Conservation (phyloP, 306 rosid genomes). For the Cucumis hystrix region DNA sequence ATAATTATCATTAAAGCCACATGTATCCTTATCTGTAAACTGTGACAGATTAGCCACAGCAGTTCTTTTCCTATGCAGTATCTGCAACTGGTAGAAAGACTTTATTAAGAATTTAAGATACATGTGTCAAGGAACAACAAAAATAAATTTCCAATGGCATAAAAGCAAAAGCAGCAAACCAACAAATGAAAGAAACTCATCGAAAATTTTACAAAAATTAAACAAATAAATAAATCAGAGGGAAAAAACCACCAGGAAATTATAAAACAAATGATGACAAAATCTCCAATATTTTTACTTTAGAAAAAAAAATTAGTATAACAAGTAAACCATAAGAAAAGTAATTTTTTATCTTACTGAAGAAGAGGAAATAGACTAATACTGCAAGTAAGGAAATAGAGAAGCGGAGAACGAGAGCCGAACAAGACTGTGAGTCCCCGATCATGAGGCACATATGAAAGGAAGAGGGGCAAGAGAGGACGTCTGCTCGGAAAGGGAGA, state of each 20-base stretch:
- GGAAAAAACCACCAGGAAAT: not conserved
- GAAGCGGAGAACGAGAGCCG: not conserved
- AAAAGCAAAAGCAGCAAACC: not conserved
- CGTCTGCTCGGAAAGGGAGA: too few species aligned
- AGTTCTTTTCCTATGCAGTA: slow-evolving; percentile 13
- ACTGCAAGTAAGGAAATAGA: not conserved
- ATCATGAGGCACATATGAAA: too few species aligned
- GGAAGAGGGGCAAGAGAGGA: too few species aligned
- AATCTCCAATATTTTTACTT: not conserved
- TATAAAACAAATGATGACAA: not conserved
- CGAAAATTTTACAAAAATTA: not conserved
- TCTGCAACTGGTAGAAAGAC: slow-evolving; percentile 19
- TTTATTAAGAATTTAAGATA: not conserved
- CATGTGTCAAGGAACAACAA: slow-evolving; percentile 8
- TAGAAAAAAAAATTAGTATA: not conserved
- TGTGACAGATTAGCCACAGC: slow-evolving; percentile 20
- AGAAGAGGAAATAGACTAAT: not conserved
- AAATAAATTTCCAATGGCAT: not conserved
- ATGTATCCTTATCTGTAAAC: slow-evolving; percentile 18
- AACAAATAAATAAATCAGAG: too few species aligned
- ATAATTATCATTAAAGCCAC: slow-evolving; percentile 16
- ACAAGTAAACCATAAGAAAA: not conserved
- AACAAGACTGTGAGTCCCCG: too few species aligned
- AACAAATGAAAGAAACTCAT: not conserved
- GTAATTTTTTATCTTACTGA: not conserved